Base-by-base conservation (phyloP, 192 early-diverging fungal species). In the Entomortierella parvispora region DNA sequence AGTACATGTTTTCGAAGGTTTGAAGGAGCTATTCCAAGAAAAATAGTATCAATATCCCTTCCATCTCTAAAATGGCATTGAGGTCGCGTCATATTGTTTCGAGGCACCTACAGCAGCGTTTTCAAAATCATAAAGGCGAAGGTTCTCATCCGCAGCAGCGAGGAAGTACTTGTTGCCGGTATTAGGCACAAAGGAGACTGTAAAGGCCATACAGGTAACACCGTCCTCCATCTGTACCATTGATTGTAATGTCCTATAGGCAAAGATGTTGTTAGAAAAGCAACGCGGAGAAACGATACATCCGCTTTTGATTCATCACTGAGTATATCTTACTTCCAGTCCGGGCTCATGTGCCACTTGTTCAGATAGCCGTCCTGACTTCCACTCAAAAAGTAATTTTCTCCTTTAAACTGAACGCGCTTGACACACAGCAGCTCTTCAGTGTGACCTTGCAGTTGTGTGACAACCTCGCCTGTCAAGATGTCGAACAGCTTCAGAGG, bases 351-450 rank as follows among this genome's bases (percentile, higher is more conserved):
- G 52, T 93, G 87, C 95, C 95, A 98, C 76, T 90, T 93, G 59
- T 89, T 86, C 51, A 98, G 92, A 78, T 95, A 95, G 8, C 96
- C 96, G 74, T 98, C 96, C 80, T 98, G 95, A 75, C 96, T 96
- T 1, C 94, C 94, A 3, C 93, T 91, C 7, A 98, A 81, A 56
- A 85, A 90, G 75, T 98, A 98, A 52, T 91, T 88, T 31, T 92
- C 86, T 26, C 90, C 93, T 56, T 92, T 88, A 68, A 87, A 98
- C 31, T 84, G 79, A 2, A 96, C 83, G 33, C 71, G 75, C 76
- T 97, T 95, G 46, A 95, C 83, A 57, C 90, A 91, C 46, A 97
- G 69, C 32, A 98, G 84, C 75, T 98, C 96, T 74, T 98, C 96
- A 18, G 85, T 82, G 70, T 98, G 96, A 3, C 93, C 94, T 47